Base-by-base conservation (phyloP, 2,329 filamentous ascomycete species). In the Trichoderma asperellum region DNA sequence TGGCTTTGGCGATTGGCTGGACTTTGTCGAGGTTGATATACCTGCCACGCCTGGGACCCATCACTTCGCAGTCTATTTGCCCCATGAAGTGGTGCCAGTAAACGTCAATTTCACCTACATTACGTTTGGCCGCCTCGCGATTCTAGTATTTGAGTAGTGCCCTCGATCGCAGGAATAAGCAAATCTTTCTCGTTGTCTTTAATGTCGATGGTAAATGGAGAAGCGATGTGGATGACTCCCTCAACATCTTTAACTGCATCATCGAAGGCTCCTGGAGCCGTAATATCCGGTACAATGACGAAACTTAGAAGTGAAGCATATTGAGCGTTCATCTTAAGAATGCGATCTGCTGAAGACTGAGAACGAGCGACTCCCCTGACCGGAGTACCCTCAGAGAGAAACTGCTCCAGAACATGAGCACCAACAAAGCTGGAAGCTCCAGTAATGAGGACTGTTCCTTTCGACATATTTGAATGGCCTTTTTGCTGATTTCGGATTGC, bases 121-220 rank as follows among this genome's bases (percentile, higher is more conserved):
- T n/a, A n/a, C n/a, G n/a, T n/a, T n/a, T n/a, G n/a, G n/a, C n/a
- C n/a, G n/a, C n/a, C n/a, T n/a, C n/a, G 16, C 68, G 65, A 60
- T 55, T 60, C 56, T 4, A 68, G 65, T 16, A 60, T 32, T 40
- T 53, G 43, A 11, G n/a, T 37, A 18, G 65, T 68, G 18, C 65
- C 65, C 57, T 60, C 43, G 16, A 68, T 68, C 5, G 56, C 65
- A n/a, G 65, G 65, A 60, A 68, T 58, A 29, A 68, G 56, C 21
- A 68, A 8, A 10, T 68, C 65, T 24, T 60, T 68, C 24, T 68
- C 65, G 16, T 60, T 68, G 16, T 68, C 53, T 53, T 60, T n/a
- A 8, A 68, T 56, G 11, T 56, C 32, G 16, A 27, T 7, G 8
- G 21, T 65, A 35, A 65, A 65, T 7, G 62, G 62, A 24, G 62